These are phyloP conservation scores for Sequoiadendron giganteum DNA, from an alignment of 75 land plant species.

Conservation along the genomic window DNA sequence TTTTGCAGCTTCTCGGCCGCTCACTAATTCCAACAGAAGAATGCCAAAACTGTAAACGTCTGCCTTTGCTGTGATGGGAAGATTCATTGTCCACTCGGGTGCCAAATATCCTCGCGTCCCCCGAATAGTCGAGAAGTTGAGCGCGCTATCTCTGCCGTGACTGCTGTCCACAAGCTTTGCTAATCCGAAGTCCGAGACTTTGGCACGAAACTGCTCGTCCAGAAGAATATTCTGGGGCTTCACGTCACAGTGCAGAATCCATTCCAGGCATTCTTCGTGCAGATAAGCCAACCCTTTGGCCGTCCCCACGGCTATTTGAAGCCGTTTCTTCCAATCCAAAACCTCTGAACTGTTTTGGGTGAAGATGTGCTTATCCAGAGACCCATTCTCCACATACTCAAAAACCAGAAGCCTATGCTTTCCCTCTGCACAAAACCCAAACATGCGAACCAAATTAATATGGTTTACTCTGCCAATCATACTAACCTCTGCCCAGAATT, in stretches of 20 bases:
- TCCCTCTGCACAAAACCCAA: conserved; percentile 64
- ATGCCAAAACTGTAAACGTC: conserved; percentile 83
- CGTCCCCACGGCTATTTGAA: conserved; percentile 42
- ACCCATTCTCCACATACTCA: conserved; percentile 56
- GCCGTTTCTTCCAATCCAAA: conserved; percentile 41
- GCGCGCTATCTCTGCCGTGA: background rate
- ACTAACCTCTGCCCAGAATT: conserved; percentile 64
- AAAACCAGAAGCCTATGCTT: conserved; percentile 44
- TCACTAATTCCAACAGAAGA: conserved; percentile 65
- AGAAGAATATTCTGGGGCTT: conserved; percentile 72
- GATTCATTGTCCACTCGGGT: conserved; percentile 46
- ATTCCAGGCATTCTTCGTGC: conserved; percentile 56
- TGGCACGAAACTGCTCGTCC: conserved; percentile 54
- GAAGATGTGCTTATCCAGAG: conserved; percentile 53
- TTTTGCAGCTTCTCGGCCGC: conserved; percentile 30
- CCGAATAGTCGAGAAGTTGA: conserved; percentile 15
- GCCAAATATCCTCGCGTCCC: conserved; percentile 81
- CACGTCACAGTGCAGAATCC: conserved; percentile 62
- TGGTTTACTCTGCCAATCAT: conserved; percentile 70
- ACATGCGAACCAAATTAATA: conserved; percentile 65
- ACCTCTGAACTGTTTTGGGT: background rate
- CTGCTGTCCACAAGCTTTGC: conserved; percentile 44
- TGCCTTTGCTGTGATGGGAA: conserved; percentile 50
- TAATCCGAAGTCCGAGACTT: conserved; percentile 76
- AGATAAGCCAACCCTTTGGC: conserved; percentile 55